Evolutionary conservation across 1,284 basidiomycete species (phyloP).

Genomic region (Apiotrichum domesticum): DNA sequence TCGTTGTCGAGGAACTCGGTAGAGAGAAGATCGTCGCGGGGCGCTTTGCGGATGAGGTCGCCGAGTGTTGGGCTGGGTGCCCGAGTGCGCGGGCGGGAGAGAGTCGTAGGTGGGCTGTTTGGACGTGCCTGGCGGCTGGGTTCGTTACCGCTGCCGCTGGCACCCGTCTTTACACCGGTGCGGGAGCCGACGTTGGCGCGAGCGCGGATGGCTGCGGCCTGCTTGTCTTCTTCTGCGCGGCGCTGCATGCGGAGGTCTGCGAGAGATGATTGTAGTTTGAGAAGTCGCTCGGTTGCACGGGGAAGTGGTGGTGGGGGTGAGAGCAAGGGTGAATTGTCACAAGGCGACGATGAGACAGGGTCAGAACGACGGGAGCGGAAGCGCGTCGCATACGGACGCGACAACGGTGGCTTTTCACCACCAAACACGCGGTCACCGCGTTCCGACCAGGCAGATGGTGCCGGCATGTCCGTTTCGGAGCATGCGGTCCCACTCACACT

Average conservation of each 20-base stretch:
- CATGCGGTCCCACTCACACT: too few species aligned
- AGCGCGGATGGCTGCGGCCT: not conserved
- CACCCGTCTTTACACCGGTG: too few species aligned
- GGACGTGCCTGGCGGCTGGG: not conserved
- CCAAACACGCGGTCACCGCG: too few species aligned
- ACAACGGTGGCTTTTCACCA: not conserved
- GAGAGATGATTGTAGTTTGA: constrained; percentile 14
- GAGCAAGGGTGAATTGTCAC: not conserved
- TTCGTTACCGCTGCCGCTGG: not conserved
- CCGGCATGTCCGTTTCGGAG: not conserved
- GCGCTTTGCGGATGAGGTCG: constrained; percentile 9
- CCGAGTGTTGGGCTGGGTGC: constrained; percentile 12
- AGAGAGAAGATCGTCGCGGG: constrained; percentile 2
- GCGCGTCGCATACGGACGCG: not conserved
- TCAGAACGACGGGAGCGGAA: not conserved
- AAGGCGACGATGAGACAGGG: too few species aligned
- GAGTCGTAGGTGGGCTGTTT: not conserved
- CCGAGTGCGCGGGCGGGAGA: not conserved
- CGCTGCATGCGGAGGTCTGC: constrained; percentile 18
- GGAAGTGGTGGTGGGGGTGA: not conserved
- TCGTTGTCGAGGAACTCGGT: constrained; percentile 7
- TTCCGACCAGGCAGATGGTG: too few species aligned
- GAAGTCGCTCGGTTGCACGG: constrained; percentile 15
- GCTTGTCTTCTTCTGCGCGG: constrained; percentile 1
- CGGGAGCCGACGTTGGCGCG: too few species aligned